These are phyloP conservation scores for Globisporangium nagaii DNA, from an alignment of 352 stramenopile species.

Conservation along the genomic window DNA sequence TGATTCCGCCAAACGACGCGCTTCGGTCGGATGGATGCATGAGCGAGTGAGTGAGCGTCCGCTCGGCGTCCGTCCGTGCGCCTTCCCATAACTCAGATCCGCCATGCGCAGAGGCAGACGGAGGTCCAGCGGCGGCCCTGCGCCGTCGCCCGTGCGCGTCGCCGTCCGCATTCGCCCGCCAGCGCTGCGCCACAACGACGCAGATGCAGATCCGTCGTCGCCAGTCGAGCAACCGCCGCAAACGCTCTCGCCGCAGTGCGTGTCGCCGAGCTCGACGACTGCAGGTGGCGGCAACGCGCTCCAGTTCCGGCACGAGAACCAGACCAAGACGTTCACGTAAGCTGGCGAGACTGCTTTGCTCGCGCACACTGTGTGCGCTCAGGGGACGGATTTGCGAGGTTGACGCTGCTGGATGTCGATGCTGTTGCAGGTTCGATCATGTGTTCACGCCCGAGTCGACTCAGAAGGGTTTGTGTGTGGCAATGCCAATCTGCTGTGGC, in stretches of 20 bases:
- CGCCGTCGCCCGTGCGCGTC: conserved; percentile 41
- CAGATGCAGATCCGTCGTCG: not conserved
- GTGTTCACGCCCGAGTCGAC: conserved; percentile 31
- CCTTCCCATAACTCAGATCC: too few relatives aligned
- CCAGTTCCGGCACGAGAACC: conserved; percentile 30
- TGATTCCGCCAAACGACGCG: too few relatives aligned
- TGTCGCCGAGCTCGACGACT: conserved; percentile 1
- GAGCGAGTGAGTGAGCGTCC: too few relatives aligned
- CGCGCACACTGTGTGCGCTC: not conserved
- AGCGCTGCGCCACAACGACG: not conserved
- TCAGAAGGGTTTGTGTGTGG: conserved; percentile 27
- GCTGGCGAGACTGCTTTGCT: not conserved
- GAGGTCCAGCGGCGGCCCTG: conserved; percentile 1
- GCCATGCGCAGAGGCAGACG: conserved; percentile 6
- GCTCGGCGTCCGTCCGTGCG: too few relatives aligned
- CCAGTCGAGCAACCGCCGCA: not conserved
- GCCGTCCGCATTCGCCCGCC: conserved; percentile 57
- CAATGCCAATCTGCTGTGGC: not conserved
- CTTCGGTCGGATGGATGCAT: too few relatives aligned
- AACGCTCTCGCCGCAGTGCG: conserved; percentile 8
- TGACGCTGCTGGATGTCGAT: not conserved
- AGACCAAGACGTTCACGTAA: conserved; percentile 44
- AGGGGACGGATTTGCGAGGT: not conserved
- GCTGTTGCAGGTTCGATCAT: conserved; percentile 43
- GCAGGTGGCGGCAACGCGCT: conserved; percentile 13